These are phyloP conservation scores for Globisporangium cylindrosporum DNA, from an alignment of 352 stramenopile genomes.

Conservation along the genomic window DNA sequence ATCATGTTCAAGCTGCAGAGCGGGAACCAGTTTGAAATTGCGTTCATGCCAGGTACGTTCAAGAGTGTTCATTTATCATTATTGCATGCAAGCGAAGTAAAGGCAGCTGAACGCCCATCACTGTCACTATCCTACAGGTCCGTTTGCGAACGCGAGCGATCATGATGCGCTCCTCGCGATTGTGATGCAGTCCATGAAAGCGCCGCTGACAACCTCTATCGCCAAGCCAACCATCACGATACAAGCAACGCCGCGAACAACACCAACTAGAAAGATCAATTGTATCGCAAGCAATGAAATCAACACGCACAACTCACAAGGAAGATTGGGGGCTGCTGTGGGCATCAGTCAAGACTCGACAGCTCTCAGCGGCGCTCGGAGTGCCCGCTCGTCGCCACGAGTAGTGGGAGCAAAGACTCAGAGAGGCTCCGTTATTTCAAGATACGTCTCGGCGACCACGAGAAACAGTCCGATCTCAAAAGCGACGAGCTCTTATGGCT, in stretches of 20 bases:
- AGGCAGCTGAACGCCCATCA: neutral
- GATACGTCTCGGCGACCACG: neutral
- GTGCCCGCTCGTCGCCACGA: neutral
- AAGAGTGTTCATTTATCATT: neutral
- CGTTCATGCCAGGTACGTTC: conserved; percentile 54
- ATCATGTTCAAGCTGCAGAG: conserved; percentile 35
- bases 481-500: neutral
- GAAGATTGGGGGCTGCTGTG: neutral
- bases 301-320: neutral
- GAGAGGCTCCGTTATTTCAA: conserved; percentile 7
- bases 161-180: conserved; percentile 44
- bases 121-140: conserved; percentile 7
- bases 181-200: conserved; percentile 19
- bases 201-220: neutral
- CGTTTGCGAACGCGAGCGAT: conserved; percentile 33
- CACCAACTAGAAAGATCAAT: neutral
- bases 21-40: conserved; percentile 43
- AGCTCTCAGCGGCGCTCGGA: neutral
- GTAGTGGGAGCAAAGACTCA: neutral
- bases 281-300: neutral
- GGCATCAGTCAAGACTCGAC: neutral
- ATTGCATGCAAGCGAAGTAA: neutral
- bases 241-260: neutral
- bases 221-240: neutral
- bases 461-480: neutral